These are phyloP conservation scores for Parafenestella ontariensis DNA, from an alignment of 2,329 filamentous ascomycete species.

Conservation along the genomic window DNA sequence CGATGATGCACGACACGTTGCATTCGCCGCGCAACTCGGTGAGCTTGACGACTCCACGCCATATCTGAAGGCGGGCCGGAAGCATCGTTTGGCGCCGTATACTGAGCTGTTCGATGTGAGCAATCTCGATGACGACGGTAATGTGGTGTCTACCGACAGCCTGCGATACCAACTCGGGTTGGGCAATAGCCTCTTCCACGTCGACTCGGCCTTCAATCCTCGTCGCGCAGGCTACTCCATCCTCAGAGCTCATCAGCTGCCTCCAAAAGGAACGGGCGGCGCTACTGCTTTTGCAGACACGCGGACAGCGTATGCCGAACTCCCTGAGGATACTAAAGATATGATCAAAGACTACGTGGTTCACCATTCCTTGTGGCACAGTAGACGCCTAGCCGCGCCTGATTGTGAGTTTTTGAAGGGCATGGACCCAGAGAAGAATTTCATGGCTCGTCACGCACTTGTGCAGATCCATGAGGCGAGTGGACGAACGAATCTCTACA, in stretches of 20 bases:
- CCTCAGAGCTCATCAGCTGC: constrained; percentile 27
- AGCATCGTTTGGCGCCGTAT: constrained; percentile 51
- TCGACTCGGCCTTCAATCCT: constrained; percentile 37
- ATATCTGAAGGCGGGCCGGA: constrained; percentile 57
- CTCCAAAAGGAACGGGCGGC: constrained; percentile 30
- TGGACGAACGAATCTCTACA: constrained; percentile 60
- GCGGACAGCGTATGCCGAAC: constrained; percentile 40
- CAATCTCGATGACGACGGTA: constrained; percentile 60
- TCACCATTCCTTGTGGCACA: constrained; percentile 56
- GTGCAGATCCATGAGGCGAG: constrained; percentile 60
- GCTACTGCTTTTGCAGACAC: constrained; percentile 36
- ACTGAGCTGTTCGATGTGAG: constrained; percentile 64
- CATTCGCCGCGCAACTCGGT: constrained; percentile 60
- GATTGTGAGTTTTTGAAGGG: constrained; percentile 53
- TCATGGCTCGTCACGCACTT: constrained; percentile 58
- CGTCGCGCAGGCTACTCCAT: constrained; percentile 29
- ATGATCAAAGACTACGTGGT: constrained; percentile 28
- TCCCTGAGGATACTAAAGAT: constrained; percentile 29
- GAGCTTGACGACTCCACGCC: constrained; percentile 61
- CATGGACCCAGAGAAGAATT: constrained; percentile 50
- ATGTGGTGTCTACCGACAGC: constrained; percentile 50
- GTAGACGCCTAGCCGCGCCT: constrained; percentile 59
- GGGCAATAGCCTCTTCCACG: constrained; percentile 41
- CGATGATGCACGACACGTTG: constrained; percentile 60
- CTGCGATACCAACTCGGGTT: constrained; percentile 52